A percentile compares a stretch with the other conserved stretches of the same genome.
These are phyloP conservation scores for Linnemannia schmuckeri DNA, from an alignment of 192 early-diverging fungal species.

Conservation along the genomic window DNA sequence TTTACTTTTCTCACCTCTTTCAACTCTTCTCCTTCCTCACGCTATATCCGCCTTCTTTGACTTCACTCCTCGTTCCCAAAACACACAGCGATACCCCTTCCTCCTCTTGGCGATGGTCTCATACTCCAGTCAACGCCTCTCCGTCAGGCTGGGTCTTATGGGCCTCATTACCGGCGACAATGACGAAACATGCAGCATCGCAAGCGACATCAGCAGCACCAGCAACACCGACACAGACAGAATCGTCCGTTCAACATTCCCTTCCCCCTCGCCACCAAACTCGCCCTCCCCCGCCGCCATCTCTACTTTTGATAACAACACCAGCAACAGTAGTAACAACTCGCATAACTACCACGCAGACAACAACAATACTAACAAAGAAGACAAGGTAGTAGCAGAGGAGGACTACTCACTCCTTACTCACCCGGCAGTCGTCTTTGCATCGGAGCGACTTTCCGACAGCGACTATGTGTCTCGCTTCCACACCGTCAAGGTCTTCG, in stretches of 20 bases:
- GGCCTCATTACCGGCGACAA: background rate
- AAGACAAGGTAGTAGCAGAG: background rate
- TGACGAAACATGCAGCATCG: background rate
- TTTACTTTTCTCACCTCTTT: background rate
- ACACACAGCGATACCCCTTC: background rate
- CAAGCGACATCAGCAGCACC: background rate
- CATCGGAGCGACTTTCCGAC: slow-evolving; percentile 27
- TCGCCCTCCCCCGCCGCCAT: background rate
- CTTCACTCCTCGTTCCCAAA: background rate
- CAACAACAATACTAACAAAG: background rate
- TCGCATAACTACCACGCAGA: no score
- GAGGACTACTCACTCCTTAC: slow-evolving; percentile 2
- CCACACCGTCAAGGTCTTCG: slow-evolving; percentile 63
- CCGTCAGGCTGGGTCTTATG: background rate
- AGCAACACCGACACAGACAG: background rate
- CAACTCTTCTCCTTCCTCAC: background rate
- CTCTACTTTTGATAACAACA: background rate
- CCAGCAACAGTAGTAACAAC: background rate
- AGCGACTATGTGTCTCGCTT: background rate
- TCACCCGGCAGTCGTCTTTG: slow-evolving; percentile 42
- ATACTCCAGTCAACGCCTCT: background rate
- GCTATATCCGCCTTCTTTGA: background rate
- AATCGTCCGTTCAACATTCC: background rate
- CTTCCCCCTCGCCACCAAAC: slow-evolving; percentile 1
- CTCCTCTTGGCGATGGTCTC: background rate